Base-by-base conservation (phyloP, 306 rosid species). In the Hippophae tibetana region DNA sequence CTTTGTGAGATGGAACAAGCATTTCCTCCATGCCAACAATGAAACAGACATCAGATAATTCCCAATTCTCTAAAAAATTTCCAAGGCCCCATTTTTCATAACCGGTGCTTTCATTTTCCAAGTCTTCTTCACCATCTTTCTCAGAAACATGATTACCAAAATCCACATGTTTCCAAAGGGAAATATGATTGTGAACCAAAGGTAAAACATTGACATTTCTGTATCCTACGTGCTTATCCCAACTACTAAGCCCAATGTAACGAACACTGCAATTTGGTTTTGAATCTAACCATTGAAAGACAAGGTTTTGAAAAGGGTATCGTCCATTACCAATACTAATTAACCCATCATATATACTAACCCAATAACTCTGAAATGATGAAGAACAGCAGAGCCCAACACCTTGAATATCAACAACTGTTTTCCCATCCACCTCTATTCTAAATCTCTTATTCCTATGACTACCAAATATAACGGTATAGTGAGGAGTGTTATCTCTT, bases 141-240 rank as follows among this genome's bases (percentile, higher is more conserved):
- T 82, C 82, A 38, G 63, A 61, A 57, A 74, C 74, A 47, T 54
- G 70, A 44, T 79, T 82, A 58, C 79, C 78, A 67, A 73, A 80
- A 69, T 72, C 75, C 55, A 86, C 81, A 66, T 68, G 87, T 74
- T 82, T 77, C 75, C 83, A 86, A 23, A 75, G 65, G 31, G 84
- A 81, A 62, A 78, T 54, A 55, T 77, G 87, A 60, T 80, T 67
- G 59, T 83, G 83, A 14, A 80, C 74, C 42, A 81, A 55, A 0
- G 98, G 89, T 70, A 90, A 67, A 9, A 90, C 96, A 60, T 68
- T 79, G 47, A 90, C 92, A 68, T 90, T 87, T 71, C 89, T 83
- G 63, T 90, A 90, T 47, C 82, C 86, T 8, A 90, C 98, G 64
- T 90, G 98, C 58, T 90, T 90, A 60, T 90, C 96, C 98, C 98